These are phyloP conservation scores for Orychophragmus violaceus DNA, from an alignment of 345 rosid genomes.

Conservation along the genomic window DNA sequence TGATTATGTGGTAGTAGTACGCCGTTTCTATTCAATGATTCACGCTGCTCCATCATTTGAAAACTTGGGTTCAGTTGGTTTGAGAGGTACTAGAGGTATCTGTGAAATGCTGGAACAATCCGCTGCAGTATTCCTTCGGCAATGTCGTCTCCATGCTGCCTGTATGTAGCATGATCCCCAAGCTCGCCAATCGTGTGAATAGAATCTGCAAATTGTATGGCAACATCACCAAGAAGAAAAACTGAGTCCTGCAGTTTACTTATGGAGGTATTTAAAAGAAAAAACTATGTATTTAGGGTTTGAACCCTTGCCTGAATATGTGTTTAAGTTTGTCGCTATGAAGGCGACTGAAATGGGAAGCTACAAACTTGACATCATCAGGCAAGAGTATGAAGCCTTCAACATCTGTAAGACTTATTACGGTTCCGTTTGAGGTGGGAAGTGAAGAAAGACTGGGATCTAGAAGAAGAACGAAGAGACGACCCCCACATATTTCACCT, in stretches of 20 bases:
- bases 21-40: too few relatives aligned
- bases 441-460: slow-evolving; percentile 42
- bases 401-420: slow-evolving; percentile 42
- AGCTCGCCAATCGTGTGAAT: slow-evolving; percentile 50
- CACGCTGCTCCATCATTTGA: neutral
- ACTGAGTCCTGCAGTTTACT: neutral
- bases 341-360: slow-evolving; percentile 45
- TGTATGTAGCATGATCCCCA: slow-evolving; percentile 73
- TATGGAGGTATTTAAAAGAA: neutral
- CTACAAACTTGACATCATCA: slow-evolving; percentile 34
- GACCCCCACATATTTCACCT: slow-evolving; percentile 66
- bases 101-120: slow-evolving; percentile 16
- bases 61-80: slow-evolving; percentile 34
- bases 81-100: slow-evolving; percentile 28
- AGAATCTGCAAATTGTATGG: neutral
- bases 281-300: neutral
- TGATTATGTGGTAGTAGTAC: too few relatives aligned
- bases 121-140: slow-evolving; percentile 29
- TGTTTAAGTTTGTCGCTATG: slow-evolving; percentile 39
- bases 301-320: slow-evolving; percentile 36
- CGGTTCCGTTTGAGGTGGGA: slow-evolving; percentile 49
- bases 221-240: neutral
- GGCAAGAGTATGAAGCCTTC: slow-evolving; percentile 62
- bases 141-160: slow-evolving; percentile 54
- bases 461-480: slow-evolving; percentile 42